phyloP scores from a whole-genome alignment of 106 monocot genomes.

The Cymbidium sinense region DNA sequence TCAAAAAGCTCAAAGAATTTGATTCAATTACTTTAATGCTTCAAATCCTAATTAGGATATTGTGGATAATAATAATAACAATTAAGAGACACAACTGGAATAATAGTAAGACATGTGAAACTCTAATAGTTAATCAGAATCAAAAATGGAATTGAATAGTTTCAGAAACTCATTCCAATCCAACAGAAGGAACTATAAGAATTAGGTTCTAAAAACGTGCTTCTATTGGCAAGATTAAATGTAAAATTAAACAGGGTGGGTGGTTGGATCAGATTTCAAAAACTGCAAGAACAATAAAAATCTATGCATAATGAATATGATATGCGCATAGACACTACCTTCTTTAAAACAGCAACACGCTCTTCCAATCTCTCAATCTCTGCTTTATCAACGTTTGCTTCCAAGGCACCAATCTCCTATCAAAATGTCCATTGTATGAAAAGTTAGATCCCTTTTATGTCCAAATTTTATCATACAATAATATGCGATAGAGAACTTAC shows the following conservation, averaged over 20 bases:
- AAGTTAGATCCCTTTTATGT: not conserved
- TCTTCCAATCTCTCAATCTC: constrained; percentile 70
- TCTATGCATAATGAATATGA: not conserved
- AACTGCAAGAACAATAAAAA: not conserved
- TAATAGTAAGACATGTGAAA: not conserved
- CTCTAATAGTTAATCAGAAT: not conserved
- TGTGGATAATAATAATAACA: not conserved
- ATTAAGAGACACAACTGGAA: not conserved
- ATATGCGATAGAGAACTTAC: not conserved
- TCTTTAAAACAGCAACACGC: constrained; percentile 45
- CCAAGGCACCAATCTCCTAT: constrained; percentile 38
- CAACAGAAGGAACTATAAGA: not conserved
- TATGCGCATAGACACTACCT: constrained; percentile 38
- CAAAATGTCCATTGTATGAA: not conserved
- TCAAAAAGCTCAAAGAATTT: not conserved
- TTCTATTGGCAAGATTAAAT: not conserved
- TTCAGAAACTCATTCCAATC: not conserved
- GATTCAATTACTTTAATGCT: too few relatives aligned
- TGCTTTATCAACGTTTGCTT: constrained; percentile 27
- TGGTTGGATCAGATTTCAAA: not conserved
- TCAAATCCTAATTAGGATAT: too few relatives aligned
- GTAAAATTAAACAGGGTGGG: not conserved
- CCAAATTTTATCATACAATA: not conserved
- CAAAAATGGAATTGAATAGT: not conserved
- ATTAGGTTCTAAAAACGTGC: not conserved